Percentiles rank a stretch among this genome's conserved stretches.
These are phyloP conservation scores for Penicillium soppii DNA, from an alignment of 495 filamentous ascomycete genomes.

Conservation along the genomic window DNA sequence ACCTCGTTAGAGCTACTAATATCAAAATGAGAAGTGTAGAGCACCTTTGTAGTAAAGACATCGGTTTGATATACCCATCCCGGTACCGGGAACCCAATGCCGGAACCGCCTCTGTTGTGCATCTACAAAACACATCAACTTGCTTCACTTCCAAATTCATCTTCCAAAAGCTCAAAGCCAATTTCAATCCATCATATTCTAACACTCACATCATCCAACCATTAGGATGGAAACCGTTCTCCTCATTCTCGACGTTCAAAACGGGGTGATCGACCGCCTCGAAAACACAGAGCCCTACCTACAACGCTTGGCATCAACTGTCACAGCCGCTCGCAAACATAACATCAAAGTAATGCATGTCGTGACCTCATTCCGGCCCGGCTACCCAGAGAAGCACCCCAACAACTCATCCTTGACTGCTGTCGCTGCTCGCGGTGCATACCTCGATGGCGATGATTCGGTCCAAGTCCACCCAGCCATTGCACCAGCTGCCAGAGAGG, in stretches of 20 bases:
- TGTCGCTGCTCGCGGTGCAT: constrained; percentile 16
- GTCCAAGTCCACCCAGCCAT: constrained; percentile 26
- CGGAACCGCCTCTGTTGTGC: neutral
- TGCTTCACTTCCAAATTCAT: too few relatives aligned
- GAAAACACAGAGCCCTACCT: constrained; percentile 21
- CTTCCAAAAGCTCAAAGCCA: neutral
- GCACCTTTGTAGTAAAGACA: too few relatives aligned
- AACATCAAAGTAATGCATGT: constrained; percentile 32
- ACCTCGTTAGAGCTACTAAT: too few relatives aligned
- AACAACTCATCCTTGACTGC: constrained; percentile 21
- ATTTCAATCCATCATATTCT: neutral
- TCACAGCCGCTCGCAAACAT: constrained; percentile 26
- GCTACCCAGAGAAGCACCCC: constrained; percentile 29
- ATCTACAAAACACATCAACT: neutral
- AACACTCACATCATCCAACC: neutral
- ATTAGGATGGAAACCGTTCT: constrained; percentile 29
- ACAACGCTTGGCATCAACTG: constrained; percentile 17
- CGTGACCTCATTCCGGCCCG: constrained; percentile 31
- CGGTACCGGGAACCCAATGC: constrained; percentile 8
- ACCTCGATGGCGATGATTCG: constrained; percentile 19
- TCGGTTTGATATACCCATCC: neutral
- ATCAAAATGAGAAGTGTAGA: neutral
- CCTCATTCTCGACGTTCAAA: constrained; percentile 39
- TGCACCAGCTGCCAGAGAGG: constrained; percentile 19
- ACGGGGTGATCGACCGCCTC: constrained; percentile 23